Evolutionary conservation across 176 grass and related monocot genomes (phyloP), one percentile per base, ranked within the genome.

Genomic region (Microstegium vimineum): DNA sequence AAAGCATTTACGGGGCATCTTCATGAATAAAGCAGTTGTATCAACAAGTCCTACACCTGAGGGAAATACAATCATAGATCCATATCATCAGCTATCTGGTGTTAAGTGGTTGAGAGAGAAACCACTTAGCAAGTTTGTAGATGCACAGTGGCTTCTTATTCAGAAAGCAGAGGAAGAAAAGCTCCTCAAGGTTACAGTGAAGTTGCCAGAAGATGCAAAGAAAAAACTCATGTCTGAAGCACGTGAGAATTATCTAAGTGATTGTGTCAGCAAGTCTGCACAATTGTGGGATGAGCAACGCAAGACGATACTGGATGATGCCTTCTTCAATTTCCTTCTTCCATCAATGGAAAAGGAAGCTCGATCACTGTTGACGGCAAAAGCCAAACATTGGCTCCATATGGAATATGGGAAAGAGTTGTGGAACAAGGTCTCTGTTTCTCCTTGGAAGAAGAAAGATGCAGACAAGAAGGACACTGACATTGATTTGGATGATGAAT

Each of bases 161-260:
- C 97, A 99, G 89, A 99, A 96, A 90, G 97, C 87, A 47, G 93
- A 99, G 81, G 97, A 99, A 89, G 97, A 96, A 43, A 96, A 94
- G 66, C 93, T 96, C 60, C 93, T 99, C 66, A 92, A 99, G 77
- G 93, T 99, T 68, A 94, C 89, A 5, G 74, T 99, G 83, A 92
- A 93, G 47, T 88, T 99, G 42, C 85, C 91, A 71, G 91, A 92
- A 81, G 78, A 87, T 77, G 91, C 91, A 15, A 92, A 89, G 89
- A 94, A 91, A 75, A 81, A 86, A 43, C 90, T 99, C 32, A 77
- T 99, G 83, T 86, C 83, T 38, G 93, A 96, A 71, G 93, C 97
- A 31, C 90, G 74, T 26, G 97, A 99, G 64, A 92, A 90, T 89
- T 99, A 99, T 77, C 70, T 94, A 26, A 99, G 97, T 85, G 93